Percentiles rank a stretch among this genome's conserved stretches.
These are phyloP conservation scores for Manihot esculenta DNA, from an alignment of 441 rosid species.

Conservation along the genomic window DNA sequence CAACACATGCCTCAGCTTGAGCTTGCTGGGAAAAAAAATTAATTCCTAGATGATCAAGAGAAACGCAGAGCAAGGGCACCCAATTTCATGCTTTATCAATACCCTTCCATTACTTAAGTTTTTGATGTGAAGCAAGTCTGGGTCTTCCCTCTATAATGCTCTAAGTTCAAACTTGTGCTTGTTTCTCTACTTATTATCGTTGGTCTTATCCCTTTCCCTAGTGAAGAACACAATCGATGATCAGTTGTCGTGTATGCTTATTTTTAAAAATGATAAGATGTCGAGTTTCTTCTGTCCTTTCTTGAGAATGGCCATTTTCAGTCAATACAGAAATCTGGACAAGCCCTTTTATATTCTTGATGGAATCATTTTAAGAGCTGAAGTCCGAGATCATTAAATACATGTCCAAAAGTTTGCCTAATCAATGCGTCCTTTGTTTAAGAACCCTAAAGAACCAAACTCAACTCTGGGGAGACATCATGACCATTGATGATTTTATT, in stretches of 20 bases:
- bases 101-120: conserved; percentile 83
- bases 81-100: conserved; percentile 69
- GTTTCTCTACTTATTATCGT: conserved; percentile 60
- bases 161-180: conserved; percentile 84
- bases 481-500: conserved; percentile 51
- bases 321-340: conserved; percentile 54
- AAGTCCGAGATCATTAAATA: conserved; percentile 52
- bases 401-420: conserved; percentile 46
- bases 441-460: conserved; percentile 38
- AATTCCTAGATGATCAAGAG: conserved; percentile 44
- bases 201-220: conserved; percentile 56
- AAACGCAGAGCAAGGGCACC: conserved; percentile 47
- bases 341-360: conserved; percentile 60
- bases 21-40: conserved; percentile 37
- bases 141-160: conserved; percentile 78
- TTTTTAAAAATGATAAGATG: conserved; percentile 65
- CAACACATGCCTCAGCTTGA: conserved; percentile 53
- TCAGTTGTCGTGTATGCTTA: conserved; percentile 63
- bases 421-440: conserved; percentile 63
- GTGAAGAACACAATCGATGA: conserved; percentile 42
- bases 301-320: conserved; percentile 47
- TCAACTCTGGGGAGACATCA: conserved; percentile 38
- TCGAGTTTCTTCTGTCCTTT: conserved; percentile 55
- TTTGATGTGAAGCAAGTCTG: conserved; percentile 65
- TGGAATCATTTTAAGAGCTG: conserved; percentile 67